Conservation (phyloP, 1,284 basidiomycete genomes). For the Peniophora sp. region DNA sequence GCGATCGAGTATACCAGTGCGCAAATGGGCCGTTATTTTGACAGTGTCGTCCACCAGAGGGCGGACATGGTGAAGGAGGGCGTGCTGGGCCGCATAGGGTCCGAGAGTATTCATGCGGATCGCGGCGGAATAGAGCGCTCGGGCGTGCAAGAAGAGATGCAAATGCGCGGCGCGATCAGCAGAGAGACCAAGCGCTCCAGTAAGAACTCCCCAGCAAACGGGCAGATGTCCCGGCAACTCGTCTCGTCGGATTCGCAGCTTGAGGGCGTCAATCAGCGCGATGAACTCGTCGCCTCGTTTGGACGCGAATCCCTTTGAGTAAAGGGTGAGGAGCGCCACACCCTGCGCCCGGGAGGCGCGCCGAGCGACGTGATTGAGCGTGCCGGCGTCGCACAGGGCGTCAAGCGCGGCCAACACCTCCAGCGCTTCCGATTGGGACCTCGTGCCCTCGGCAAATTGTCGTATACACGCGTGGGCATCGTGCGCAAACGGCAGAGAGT, state of each 20-base stretch:
- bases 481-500: constrained; percentile 70
- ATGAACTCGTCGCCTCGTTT: constrained; percentile 16
- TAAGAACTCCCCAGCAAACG: constrained; percentile 84
- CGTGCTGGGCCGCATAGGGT: constrained; percentile 87
- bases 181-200: constrained; percentile 68
- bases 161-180: constrained; percentile 73
- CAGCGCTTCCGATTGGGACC: constrained; percentile 18
- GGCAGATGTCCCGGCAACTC: constrained; percentile 78
- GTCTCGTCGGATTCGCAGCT: constrained; percentile 56
- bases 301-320: constrained; percentile 68
- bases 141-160: constrained; percentile 88
- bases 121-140: constrained; percentile 83
- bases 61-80: constrained; percentile 69
- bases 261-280: constrained; percentile 56
- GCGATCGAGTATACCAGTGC: constrained; percentile 14
- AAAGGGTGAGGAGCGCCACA: constrained; percentile 86
- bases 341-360: constrained; percentile 91
- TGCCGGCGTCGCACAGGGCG: constrained; percentile 75
- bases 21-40: constrained; percentile 37
- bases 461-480: constrained; percentile 49
- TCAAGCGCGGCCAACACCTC: constrained; percentile 53
- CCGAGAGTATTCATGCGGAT: constrained; percentile 90
- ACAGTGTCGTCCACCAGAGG: constrained; percentile 49
- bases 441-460: neutral
- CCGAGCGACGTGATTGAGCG: constrained; percentile 83